Percentiles rank a stretch among this genome's conserved stretches.
phyloP scores from a whole-genome alignment of 108 stramenopile species.

The Parietichytrium sp. region DNA sequence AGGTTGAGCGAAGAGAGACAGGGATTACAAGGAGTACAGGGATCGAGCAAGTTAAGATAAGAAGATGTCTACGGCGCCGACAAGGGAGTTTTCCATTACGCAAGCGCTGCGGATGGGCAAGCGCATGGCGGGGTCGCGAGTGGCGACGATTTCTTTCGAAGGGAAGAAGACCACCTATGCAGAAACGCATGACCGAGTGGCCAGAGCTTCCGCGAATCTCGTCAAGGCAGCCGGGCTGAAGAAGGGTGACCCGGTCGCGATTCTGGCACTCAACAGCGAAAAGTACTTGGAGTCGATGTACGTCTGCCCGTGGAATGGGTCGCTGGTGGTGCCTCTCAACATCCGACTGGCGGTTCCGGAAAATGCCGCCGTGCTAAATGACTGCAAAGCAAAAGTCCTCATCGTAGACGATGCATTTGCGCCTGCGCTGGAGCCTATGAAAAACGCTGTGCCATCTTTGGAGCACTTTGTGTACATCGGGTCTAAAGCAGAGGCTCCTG shows the following conservation, averaged over 20 bases:
- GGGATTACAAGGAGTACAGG: too few relatives aligned
- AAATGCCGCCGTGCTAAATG: not conserved
- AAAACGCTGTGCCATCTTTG: not conserved
- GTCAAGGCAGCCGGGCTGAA: too few relatives aligned
- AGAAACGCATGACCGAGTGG: too few relatives aligned
- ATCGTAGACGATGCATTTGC: constrained; percentile 1
- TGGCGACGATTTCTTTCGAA: too few relatives aligned
- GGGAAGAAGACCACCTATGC: too few relatives aligned
- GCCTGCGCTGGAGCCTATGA: not conserved
- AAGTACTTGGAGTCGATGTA: not conserved
- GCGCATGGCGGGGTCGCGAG: too few relatives aligned
- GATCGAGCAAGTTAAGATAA: too few relatives aligned
- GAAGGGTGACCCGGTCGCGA: not conserved
- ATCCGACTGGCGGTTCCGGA: not conserved
- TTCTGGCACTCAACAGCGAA: not conserved
- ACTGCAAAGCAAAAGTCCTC: not conserved
- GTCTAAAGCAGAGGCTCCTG: not conserved
- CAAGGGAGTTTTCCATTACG: too few relatives aligned
- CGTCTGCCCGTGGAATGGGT: not conserved
- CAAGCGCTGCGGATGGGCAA: too few relatives aligned
- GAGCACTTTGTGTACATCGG: not conserved
- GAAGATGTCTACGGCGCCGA: too few relatives aligned
- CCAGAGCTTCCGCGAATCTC: too few relatives aligned
- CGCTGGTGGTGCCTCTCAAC: not conserved
- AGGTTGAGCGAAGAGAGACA: too few relatives aligned